These are phyloP conservation scores for Tetracentron sinense DNA, from an alignment of 164 flowering plant species.

Conservation along the genomic window DNA sequence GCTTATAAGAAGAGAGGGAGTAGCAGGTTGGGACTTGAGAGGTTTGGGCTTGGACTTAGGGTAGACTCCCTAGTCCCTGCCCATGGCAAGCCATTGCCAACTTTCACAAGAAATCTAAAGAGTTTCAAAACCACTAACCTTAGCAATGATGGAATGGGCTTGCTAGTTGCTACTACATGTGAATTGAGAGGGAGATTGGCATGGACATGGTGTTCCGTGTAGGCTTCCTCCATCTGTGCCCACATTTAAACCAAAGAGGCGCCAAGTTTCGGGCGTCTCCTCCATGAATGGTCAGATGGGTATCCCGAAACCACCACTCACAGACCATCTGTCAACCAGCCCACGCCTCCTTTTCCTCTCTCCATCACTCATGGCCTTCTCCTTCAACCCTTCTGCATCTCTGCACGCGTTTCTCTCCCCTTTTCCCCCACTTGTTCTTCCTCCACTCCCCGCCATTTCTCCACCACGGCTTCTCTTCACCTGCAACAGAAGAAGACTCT, in stretches of 20 bases:
- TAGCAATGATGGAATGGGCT: too few species aligned
- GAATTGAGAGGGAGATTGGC: too few species aligned
- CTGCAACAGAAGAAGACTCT: background rate
- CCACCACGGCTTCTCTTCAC: background rate
- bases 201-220: slow-evolving; percentile 6
- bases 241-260: slow-evolving; percentile 12
- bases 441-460: background rate
- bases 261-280: slow-evolving; percentile 14
- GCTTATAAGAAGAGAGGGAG: too few species aligned
- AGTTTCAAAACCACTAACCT: too few species aligned
- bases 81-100: too few species aligned
- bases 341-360: background rate
- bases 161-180: too few species aligned
- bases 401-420: slow-evolving; percentile 13
- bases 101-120: too few species aligned
- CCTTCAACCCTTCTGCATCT: slow-evolving; percentile 8
- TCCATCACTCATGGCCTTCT: slow-evolving; percentile 2
- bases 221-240: background rate
- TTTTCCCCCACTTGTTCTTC: slow-evolving; percentile 10
- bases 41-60: too few species aligned
- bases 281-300: slow-evolving; percentile 13
- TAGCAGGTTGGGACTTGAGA: too few species aligned
- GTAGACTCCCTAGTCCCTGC: too few species aligned
- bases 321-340: slow-evolving; percentile 14
- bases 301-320: slow-evolving; percentile 18